Conservation (phyloP, 2,329 filamentous ascomycete species). For the Aspergillus pseudoviridinutans region DNA sequence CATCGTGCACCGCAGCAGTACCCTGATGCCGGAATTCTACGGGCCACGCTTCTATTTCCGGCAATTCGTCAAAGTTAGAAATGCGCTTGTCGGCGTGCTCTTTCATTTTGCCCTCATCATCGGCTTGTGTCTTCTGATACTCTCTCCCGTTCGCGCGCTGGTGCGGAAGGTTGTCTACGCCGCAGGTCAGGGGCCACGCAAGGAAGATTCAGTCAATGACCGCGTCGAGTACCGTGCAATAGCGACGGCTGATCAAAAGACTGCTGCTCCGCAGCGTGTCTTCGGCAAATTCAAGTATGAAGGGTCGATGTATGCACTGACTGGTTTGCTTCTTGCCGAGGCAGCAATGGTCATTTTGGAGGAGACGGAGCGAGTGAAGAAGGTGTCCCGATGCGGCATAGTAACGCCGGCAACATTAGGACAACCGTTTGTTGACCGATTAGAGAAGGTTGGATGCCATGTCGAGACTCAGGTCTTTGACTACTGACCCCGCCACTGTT, state of each 20-base stretch:
- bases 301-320: slow-evolving; percentile 43
- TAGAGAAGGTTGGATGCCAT: slow-evolving; percentile 42
- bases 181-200: slow-evolving; percentile 49
- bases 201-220: slow-evolving; percentile 40
- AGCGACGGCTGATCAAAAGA: slow-evolving; percentile 39
- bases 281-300: slow-evolving; percentile 41
- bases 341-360: slow-evolving; percentile 44
- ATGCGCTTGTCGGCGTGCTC: slow-evolving; percentile 44
- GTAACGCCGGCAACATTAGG: slow-evolving; percentile 48
- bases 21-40: slow-evolving; percentile 55
- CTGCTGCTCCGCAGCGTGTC: slow-evolving; percentile 33
- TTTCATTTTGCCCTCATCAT: slow-evolving; percentile 49
- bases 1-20: slow-evolving; percentile 59
- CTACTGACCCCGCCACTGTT: slow-evolving; percentile 12
- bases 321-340: slow-evolving; percentile 41
- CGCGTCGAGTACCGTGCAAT: slow-evolving; percentile 43
- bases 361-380: slow-evolving; percentile 39
- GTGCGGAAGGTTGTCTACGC: slow-evolving; percentile 45
- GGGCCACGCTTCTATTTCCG: slow-evolving; percentile 56
- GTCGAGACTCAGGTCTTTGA: slow-evolving; percentile 39
- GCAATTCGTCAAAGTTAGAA: slow-evolving; percentile 53
- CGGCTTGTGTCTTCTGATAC: slow-evolving; percentile 43
- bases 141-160: slow-evolving; percentile 53
- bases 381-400: slow-evolving; percentile 43
- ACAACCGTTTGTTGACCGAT: slow-evolving; percentile 43